Percentiles rank a stretch among this genome's conserved stretches.
These are phyloP conservation scores for Amborella trichopoda DNA, from an alignment of 164 flowering plant genomes.

Conservation along the genomic window DNA sequence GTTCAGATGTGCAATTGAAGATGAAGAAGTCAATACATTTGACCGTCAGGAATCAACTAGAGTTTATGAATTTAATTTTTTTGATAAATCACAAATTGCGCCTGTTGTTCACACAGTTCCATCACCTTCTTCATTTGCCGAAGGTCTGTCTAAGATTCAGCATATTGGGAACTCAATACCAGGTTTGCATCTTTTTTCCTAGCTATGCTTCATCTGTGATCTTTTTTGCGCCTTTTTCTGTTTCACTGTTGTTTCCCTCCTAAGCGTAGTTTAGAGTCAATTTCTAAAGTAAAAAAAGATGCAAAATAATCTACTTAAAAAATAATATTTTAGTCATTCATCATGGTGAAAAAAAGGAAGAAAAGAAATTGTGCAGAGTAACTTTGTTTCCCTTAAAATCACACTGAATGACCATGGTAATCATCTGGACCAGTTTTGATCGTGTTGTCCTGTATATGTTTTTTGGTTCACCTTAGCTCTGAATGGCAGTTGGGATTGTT, in stretches of 20 bases:
- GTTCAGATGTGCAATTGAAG: slow-evolving; percentile 11
- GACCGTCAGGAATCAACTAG: slow-evolving; percentile 3
- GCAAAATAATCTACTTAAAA: background rate
- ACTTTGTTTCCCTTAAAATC: no score
- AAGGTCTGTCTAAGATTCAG: slow-evolving; percentile 7
- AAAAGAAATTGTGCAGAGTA: no score
- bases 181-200: slow-evolving; percentile 18
- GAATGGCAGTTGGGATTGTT: no score
- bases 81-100: slow-evolving; percentile 6
- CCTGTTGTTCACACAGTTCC: slow-evolving; percentile 30
- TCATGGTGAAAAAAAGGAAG: no score
- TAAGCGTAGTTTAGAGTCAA: background rate
- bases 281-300: background rate
- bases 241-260: slow-evolving; percentile 1
- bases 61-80: slow-evolving; percentile 2
- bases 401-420: no score
- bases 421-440: no score
- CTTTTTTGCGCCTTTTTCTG: background rate
- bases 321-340: background rate
- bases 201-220: background rate
- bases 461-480: no score
- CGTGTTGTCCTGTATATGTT: no score
- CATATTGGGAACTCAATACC: slow-evolving; percentile 13
- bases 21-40: slow-evolving; percentile 3
- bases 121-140: slow-evolving; percentile 26